Base-by-base conservation (phyloP, 2,329 filamentous ascomycete species). In the Apiospora koreana region DNA sequence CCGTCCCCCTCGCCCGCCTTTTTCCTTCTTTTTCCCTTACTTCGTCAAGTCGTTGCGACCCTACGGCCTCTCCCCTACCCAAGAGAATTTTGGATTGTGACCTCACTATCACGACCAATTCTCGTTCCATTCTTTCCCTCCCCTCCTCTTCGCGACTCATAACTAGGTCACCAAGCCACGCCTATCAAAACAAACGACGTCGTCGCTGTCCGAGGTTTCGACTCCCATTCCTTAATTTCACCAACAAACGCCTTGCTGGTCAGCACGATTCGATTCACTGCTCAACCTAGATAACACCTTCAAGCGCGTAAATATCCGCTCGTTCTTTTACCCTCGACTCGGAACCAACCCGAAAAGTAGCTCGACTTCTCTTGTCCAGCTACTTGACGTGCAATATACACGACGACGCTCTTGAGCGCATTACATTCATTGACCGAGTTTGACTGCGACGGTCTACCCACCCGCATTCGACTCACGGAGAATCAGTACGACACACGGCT, bases 381-480 rank as follows among this genome's bases (percentile, higher is more conserved):
- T 43, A n/a, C 62, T 38, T 38, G 65, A 35, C 43, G 45, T 35
- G 31, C 23, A 18, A 35, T 9, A 28, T 23, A 65, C 31, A 68
- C 69, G 65, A 72, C 72, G 54, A 74, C 74, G 72, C 71, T 69
- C 72, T 71, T 72, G 69, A 69, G 74, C 74, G 72, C 71, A 73
- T 74, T 77, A 71, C 76, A 69, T 76, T 77, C 76, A 68, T 41
- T 68, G 43, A 43, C 70, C 74, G n/a, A 62, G 54, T 62, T 75
- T 65, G 42, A 65, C 9, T 48, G 25, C 46, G 46, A 42, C 67
- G 25, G 50, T 42, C 25, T 42, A 68, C 45, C 14, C 58, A 46
- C 54, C 46, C 70, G 69, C 69, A 65, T 48, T 69, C n/a, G 31
- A 69, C 54, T 48, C 58, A 67, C 64, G 48, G 41, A 68, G 41